Conservation (phyloP, 768 basidiomycete genomes). For the Podaxis carcinomalis region DNA sequence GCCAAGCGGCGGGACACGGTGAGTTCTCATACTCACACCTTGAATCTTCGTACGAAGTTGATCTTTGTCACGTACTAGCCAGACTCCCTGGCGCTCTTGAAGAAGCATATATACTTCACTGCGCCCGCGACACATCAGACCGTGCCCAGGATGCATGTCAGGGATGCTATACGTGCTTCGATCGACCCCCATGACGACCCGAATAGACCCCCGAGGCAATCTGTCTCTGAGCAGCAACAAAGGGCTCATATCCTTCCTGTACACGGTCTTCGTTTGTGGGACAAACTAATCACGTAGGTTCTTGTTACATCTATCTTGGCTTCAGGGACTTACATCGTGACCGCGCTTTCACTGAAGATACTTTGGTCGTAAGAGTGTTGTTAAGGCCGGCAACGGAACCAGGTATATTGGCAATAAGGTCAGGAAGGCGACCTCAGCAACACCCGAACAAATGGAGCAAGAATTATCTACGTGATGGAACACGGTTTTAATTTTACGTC, state of each 20-base stretch:
- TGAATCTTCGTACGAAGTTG: background rate
- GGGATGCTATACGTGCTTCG: conserved; percentile 42
- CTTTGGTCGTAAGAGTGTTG: conserved; percentile 41
- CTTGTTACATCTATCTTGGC: conserved; percentile 1
- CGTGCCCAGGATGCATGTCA: conserved; percentile 41
- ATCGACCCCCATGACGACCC: conserved; percentile 49
- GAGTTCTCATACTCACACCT: conserved; percentile 14
- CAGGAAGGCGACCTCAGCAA: background rate
- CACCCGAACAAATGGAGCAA: background rate
- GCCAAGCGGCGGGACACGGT: conserved; percentile 68
- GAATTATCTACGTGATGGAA: background rate
- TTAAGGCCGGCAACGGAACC: conserved; percentile 28
- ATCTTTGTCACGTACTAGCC: conserved; percentile 26
- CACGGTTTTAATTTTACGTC: background rate
- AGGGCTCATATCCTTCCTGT: conserved; percentile 35
- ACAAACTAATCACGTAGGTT: conserved; percentile 43
- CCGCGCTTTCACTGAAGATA: conserved; percentile 27
- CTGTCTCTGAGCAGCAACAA: conserved; percentile 51
- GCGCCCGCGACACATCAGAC: conserved; percentile 50
- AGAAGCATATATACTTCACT: conserved; percentile 52
- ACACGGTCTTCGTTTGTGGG: conserved; percentile 56
- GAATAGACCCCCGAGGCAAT: conserved; percentile 44
- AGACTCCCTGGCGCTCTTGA: conserved; percentile 51
- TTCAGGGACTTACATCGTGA: background rate
- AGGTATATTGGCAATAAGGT: conserved; percentile 15